Conservation (phyloP, 2,329 filamentous ascomycete species). For the Passalora sequoiae region DNA sequence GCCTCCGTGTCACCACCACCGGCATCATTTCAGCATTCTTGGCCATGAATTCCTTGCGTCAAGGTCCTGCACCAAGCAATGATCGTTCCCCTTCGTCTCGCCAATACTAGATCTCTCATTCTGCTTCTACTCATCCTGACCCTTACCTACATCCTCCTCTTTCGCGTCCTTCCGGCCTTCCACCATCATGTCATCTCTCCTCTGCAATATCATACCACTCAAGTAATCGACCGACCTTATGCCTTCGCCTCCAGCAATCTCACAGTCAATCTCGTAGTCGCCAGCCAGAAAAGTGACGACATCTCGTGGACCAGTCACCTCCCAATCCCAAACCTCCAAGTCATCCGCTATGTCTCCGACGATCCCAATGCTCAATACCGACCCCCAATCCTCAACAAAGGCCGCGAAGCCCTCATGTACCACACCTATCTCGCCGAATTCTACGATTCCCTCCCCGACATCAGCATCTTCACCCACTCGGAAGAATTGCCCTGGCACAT, state of each 20-base stretch:
- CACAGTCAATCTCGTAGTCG: slow-evolving; percentile 18
- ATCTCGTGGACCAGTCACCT: slow-evolving; percentile 18
- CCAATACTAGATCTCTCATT: not conserved
- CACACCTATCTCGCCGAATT: slow-evolving; percentile 22
- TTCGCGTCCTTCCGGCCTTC: not conserved
- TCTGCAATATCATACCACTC: too few relatives aligned
- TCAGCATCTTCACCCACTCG: slow-evolving; percentile 20
- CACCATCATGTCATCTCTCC: not conserved
- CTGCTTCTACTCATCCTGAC: not conserved
- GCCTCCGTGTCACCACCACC: not conserved
- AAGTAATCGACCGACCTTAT: not conserved
- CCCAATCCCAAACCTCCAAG: slow-evolving; percentile 15
- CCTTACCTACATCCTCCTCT: not conserved
- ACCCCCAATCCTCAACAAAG: slow-evolving; percentile 14
- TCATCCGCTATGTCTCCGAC: slow-evolving; percentile 22
- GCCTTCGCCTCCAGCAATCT: slow-evolving; percentile 1
- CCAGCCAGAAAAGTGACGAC: slow-evolving; percentile 16
- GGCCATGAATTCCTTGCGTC: too few relatives aligned
- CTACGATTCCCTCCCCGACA: slow-evolving; percentile 19
- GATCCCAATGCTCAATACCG: slow-evolving; percentile 14
- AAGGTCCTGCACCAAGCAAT: not conserved
- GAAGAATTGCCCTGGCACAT: slow-evolving; percentile 21
- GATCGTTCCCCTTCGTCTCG: not conserved
- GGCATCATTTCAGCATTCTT: too few relatives aligned
- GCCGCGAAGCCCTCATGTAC: slow-evolving; percentile 22